These are phyloP conservation scores for Pseudogymnoascus sp. DNA, from an alignment of 2,329 filamentous ascomycete species.

Conservation along the genomic window DNA sequence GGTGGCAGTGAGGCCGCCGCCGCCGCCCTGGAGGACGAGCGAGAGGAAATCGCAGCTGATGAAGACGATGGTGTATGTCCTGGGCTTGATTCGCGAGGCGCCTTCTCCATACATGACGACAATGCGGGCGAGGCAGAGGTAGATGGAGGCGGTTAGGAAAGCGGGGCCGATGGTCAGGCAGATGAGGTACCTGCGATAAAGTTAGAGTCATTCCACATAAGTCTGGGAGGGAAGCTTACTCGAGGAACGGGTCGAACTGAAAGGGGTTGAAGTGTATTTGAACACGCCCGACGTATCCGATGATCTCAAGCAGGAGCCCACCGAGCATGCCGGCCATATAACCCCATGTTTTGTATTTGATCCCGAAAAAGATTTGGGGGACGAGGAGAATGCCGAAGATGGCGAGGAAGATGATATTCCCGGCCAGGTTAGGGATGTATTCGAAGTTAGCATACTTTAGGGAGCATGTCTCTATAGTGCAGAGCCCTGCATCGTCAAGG, in stretches of 20 bases:
- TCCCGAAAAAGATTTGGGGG: conserved; percentile 41
- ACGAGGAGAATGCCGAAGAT: conserved; percentile 45
- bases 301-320: conserved; percentile 44
- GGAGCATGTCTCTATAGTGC: conserved; percentile 16
- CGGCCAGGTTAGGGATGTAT: conserved; percentile 45
- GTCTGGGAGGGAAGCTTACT: conserved; percentile 34
- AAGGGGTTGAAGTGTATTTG: conserved; percentile 48
- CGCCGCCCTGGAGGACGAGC: conserved; percentile 51
- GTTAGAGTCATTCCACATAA: background rate
- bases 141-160: conserved; percentile 55
- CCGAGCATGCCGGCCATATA: conserved; percentile 45
- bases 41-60: conserved; percentile 52
- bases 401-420: conserved; percentile 44
- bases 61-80: conserved; percentile 45
- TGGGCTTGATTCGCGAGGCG: conserved; percentile 44
- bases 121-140: conserved; percentile 57
- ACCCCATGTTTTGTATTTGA: conserved; percentile 49
- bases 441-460: conserved; percentile 13
- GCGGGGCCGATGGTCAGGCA: conserved; percentile 36
- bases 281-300: conserved; percentile 49
- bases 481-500: background rate
- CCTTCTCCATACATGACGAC: conserved; percentile 41
- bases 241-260: conserved; percentile 47
- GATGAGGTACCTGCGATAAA: conserved; percentile 31
- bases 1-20: conserved; percentile 44